A percentile compares a stretch with the other conserved stretches of the same genome.
phyloP scores from a whole-genome alignment of 306 rosid genomes.

The Medicago lupulina region DNA sequence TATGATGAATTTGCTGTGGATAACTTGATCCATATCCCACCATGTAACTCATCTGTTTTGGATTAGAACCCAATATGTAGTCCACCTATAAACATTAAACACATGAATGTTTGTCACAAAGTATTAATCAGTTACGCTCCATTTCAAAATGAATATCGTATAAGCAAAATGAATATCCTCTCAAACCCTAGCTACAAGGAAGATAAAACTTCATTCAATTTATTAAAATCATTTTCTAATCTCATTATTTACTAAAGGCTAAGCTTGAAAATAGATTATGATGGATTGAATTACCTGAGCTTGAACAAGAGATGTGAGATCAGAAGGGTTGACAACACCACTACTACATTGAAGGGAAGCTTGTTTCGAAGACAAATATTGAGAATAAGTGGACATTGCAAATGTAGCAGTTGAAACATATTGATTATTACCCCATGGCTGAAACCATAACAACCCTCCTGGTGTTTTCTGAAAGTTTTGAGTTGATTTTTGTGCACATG shows the following conservation, averaged over 20 bases:
- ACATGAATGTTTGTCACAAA: no score
- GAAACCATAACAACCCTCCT: conserved; percentile 62
- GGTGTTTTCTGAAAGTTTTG: conserved; percentile 49
- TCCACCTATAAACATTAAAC: conserved; percentile 49
- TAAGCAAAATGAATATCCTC: no score
- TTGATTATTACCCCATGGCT: conserved; percentile 58
- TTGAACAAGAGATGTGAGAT: conserved; percentile 45
- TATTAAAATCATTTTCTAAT: no score
- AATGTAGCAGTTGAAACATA: conserved; percentile 62
- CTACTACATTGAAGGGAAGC: conserved; percentile 40
- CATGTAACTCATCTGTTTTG: conserved; percentile 64
- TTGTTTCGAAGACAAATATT: conserved; percentile 42
- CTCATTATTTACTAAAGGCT: no score
- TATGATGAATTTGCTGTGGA: conserved; percentile 62
- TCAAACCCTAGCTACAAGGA: no score
- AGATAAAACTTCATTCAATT: no score
- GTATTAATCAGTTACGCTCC: no score
- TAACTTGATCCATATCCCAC: conserved; percentile 63
- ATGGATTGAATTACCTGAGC: conserved; percentile 50
- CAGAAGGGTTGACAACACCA: conserved; percentile 43
- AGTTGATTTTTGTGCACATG: conserved; percentile 54
- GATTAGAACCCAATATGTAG: conserved; percentile 69
- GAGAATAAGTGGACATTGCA: conserved; percentile 49
- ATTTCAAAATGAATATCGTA: no score
- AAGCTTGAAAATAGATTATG: no score